phyloP scores from a whole-genome alignment of 2,329 filamentous ascomycete genomes.

The Cercospora janseana region DNA sequence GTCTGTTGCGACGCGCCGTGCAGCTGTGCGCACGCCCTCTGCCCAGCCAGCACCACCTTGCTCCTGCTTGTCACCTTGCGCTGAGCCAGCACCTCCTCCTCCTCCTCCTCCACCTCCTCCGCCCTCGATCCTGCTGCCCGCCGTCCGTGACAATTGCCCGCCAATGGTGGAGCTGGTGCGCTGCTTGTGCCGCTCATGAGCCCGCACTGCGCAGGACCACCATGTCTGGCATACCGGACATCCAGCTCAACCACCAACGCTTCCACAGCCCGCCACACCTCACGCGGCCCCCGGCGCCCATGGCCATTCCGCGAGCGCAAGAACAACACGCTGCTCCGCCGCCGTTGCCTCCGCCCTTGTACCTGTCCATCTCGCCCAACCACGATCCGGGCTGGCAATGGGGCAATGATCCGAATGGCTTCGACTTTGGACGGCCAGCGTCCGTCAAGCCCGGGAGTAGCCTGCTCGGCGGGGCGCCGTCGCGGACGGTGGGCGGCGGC shows the following conservation, averaged over 20 bases:
- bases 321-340: conserved; percentile 54
- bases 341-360: conserved; percentile 62
- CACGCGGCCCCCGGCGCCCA: conserved; percentile 51
- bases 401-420: conserved; percentile 55
- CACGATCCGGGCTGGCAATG: conserved; percentile 63
- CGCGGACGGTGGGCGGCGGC: conserved; percentile 20
- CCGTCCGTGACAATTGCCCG: neutral
- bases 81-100: too few species aligned
- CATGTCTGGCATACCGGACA: conserved; percentile 34
- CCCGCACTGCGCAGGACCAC: conserved; percentile 16
- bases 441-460: conserved; percentile 51
- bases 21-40: neutral
- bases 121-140: neutral
- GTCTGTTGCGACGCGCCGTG: conserved; percentile 3
- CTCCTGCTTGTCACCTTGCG: too few species aligned
- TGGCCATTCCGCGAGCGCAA: conserved; percentile 62
- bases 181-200: conserved; percentile 14
- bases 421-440: conserved; percentile 48
- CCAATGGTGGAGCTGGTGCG: conserved; percentile 19
- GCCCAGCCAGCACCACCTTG: conserved; percentile 2
- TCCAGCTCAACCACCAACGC: conserved; percentile 42
- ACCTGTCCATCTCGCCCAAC: conserved; percentile 55
- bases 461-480: conserved; percentile 40
- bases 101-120: too few species aligned
- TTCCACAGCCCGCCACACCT: conserved; percentile 39